Base-by-base conservation (phyloP, 2,329 filamentous ascomycete species). In the Aspergillus ochraceoroseus region DNA sequence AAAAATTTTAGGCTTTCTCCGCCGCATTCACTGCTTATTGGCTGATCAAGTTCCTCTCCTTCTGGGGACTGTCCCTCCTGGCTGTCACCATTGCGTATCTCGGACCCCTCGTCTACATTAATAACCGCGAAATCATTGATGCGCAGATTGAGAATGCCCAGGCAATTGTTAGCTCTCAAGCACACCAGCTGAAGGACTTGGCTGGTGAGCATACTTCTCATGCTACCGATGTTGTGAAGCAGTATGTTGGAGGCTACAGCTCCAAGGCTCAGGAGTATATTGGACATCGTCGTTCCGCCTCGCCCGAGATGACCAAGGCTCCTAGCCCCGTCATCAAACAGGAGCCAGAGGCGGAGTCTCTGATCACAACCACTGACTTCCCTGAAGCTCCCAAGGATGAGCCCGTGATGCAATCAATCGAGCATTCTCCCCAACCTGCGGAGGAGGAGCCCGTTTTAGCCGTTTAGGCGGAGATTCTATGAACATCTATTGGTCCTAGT, bases 101-200 rank as follows among this genome's bases (percentile, higher is more conserved):
- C 40, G 72, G 68, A 28, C 79, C 79, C 37, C 70, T 83, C 43
- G 54, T 79, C 59, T 83, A 83, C 68, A 72, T 82, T 56, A 73
- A 72, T 67, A 82, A 83, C 72, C 75, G 76, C 56, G 77, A 81
- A 51, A 55, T 77, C 50, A 82, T 83, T 51, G 79, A 83, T 53
- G 66, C 68, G 41, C 76, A 82, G 52, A 65, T 82, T 35, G 65
- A 72, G 52, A 71, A 77, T 52, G 68, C 70, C 29, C 67, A 72
- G 54, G 61, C 73, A 38, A 62, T 80, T 47, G 67, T 79, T 54
- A 73, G 69, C 58, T 64, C 74, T 54, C 79, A 82, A 61, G 73
- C 78, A 20, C 69, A 65, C 42, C 79, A 82, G 57, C 64, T 81
- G 52, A 74, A 74, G 59, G 73, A 77, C 33, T 62, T 82, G 46